Conservation (phyloP, 164 flowering plant genomes). For the Berberis thunbergii region DNA sequence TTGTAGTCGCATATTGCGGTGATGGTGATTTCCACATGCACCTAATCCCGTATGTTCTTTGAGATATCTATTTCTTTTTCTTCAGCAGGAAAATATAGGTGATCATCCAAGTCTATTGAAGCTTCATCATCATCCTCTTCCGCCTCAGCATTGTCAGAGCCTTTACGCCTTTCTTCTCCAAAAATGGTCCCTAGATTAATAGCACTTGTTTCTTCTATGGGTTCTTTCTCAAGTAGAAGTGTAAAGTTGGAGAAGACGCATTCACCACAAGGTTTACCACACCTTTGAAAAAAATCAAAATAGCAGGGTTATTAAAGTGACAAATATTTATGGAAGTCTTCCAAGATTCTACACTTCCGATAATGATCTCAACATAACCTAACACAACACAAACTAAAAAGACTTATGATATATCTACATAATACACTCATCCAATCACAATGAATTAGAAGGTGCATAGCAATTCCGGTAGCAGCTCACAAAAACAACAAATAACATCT, state of each 20-base stretch:
- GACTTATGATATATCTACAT: no score
- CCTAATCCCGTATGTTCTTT: slow-evolving; percentile 68
- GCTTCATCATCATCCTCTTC: slow-evolving; percentile 41
- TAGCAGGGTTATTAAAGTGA: no score
- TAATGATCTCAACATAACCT: no score
- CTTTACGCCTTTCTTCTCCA: slow-evolving; percentile 3
- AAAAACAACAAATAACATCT: no score
- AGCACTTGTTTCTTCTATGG: slow-evolving; percentile 55
- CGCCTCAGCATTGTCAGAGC: neutral
- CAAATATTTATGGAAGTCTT: no score
- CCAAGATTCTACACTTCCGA: no score
- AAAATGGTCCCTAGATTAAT: slow-evolving; percentile 42
- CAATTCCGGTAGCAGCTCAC: no score
- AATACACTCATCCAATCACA: no score
- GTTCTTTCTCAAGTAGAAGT: slow-evolving; percentile 66
- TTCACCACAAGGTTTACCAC: slow-evolving; percentile 74
- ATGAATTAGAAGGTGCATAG: no score
- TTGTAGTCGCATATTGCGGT: slow-evolving; percentile 49
- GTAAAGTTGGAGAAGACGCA: slow-evolving; percentile 65
- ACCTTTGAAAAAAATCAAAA: slow-evolving; percentile 31
- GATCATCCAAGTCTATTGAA: slow-evolving; percentile 60
- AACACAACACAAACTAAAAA: no score
- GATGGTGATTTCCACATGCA: slow-evolving; percentile 75
- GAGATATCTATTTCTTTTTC: slow-evolving; percentile 76
- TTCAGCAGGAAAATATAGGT: slow-evolving; percentile 66